Evolutionary conservation across 495 filamentous ascomycete genomes (phyloP).

Genomic region (Penicillium parvum): DNA sequence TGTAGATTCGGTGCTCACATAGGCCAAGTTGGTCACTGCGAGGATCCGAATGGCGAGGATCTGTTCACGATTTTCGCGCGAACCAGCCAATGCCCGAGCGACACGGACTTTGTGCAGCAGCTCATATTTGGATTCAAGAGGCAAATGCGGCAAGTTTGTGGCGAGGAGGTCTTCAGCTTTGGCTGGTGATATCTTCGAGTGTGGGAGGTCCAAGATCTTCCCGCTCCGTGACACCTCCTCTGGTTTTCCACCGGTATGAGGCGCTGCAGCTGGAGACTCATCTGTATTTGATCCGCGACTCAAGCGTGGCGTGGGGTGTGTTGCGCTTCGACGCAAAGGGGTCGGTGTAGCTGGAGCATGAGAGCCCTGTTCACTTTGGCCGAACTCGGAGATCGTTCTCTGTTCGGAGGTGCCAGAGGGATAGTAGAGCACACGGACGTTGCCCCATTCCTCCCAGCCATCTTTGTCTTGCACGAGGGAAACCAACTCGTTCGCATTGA

Average conservation of each 20-base stretch:
- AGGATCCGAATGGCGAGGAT: slow-evolving; percentile 77
- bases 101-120: slow-evolving; percentile 78
- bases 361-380: slow-evolving; percentile 21
- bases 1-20: slow-evolving; percentile 70
- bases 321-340: slow-evolving; percentile 43
- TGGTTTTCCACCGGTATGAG: slow-evolving; percentile 24
- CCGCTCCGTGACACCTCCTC: slow-evolving; percentile 44
- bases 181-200: slow-evolving; percentile 55
- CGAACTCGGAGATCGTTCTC: slow-evolving; percentile 23
- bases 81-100: slow-evolving; percentile 67
- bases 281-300: slow-evolving; percentile 48
- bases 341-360: slow-evolving; percentile 48
- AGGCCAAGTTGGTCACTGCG: slow-evolving; percentile 88
- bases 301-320: slow-evolving; percentile 51
- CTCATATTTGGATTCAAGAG: slow-evolving; percentile 73
- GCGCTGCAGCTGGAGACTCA: slow-evolving; percentile 41
- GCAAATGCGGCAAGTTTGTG: slow-evolving; percentile 59
- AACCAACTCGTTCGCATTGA: slow-evolving; percentile 70
- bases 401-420: slow-evolving; percentile 33
- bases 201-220: slow-evolving; percentile 68
- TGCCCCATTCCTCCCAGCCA: slow-evolving; percentile 65
- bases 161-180: slow-evolving; percentile 65
- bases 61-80: slow-evolving; percentile 62
- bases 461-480: slow-evolving; percentile 56
- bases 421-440: slow-evolving; percentile 64